A percentile compares a stretch with the other conserved stretches of the same genome.
Conservation (phyloP, 176 grass and related monocot genomes). For the Ampelocalamus luodianensis region DNA sequence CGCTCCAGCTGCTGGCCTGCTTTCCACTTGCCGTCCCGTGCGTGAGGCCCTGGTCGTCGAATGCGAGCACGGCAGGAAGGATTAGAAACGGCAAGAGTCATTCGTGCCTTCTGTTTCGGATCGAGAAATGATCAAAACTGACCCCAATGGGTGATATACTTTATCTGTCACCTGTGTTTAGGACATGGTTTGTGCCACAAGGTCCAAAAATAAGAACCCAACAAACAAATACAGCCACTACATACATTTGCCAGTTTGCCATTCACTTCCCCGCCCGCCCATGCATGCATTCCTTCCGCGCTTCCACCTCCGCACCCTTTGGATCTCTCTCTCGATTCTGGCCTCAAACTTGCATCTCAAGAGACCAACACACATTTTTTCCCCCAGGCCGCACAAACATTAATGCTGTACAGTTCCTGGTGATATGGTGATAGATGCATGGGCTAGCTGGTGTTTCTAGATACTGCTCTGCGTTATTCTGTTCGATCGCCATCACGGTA, state of each 20-base stretch:
- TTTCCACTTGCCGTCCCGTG: not conserved
- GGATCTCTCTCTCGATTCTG: conserved; percentile 36
- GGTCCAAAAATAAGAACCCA: not conserved
- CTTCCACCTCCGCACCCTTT: conserved; percentile 33
- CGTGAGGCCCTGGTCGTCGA: no score
- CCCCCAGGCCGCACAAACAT: not conserved
- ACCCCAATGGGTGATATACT: no score
- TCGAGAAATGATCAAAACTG: no score
- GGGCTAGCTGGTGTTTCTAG: not conserved
- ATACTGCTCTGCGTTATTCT: not conserved
- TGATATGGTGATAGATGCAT: conserved; percentile 25
- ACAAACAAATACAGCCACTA: not conserved
- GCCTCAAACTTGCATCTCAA: conserved; percentile 36
- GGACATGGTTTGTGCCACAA: no score
- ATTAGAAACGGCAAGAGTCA: no score
- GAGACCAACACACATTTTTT: not conserved
- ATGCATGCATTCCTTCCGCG: conserved; percentile 26
- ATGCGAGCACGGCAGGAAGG: no score
- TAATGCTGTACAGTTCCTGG: conserved; percentile 3
- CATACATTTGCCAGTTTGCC: not conserved
- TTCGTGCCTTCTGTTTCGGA: no score
- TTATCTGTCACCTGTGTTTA: not conserved
- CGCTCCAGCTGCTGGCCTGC: no score
- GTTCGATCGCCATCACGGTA: not conserved
- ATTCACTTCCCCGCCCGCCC: not conserved